These are phyloP conservation scores for Xylaria castorea DNA, from an alignment of 495 filamentous ascomycete species.

Conservation along the genomic window DNA sequence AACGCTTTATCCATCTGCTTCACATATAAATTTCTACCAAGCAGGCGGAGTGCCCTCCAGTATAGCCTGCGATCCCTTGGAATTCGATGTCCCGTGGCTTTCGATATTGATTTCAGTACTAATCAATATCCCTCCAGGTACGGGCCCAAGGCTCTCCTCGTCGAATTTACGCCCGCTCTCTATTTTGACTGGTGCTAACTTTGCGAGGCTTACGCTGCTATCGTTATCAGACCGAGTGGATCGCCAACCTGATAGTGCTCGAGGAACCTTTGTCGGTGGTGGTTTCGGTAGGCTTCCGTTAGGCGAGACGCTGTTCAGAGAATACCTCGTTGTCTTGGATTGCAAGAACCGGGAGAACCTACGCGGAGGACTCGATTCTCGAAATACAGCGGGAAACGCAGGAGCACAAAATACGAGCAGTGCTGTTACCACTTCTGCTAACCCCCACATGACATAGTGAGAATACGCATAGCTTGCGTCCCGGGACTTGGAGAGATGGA, in stretches of 20 bases:
- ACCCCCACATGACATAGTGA: not conserved
- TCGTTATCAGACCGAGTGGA: not conserved
- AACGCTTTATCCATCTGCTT: not conserved
- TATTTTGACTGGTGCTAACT: not conserved
- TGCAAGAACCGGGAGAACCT: not conserved
- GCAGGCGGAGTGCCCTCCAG: not conserved
- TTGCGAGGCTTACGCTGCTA: not conserved
- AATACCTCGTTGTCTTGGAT: not conserved
- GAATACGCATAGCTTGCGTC: not conserved
- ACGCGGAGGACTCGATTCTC: not conserved
- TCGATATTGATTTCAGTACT: not conserved
- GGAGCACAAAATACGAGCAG: conserved; percentile 5
- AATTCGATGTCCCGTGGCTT: not conserved
- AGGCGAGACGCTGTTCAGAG: no score
- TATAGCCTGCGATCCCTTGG: not conserved
- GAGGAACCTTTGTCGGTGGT: no score
- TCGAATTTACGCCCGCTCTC: not conserved
- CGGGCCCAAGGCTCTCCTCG: not conserved
- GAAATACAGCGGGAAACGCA: not conserved
- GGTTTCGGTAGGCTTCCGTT: no score
- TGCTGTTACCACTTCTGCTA: conserved; percentile 2
- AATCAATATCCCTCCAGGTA: not conserved
- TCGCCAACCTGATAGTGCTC: not conserved
- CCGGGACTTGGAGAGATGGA: not conserved
- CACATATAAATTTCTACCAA: not conserved